phyloP scores from a whole-genome alignment of 78 protist species.

The Ministeria vibrans region DNA sequence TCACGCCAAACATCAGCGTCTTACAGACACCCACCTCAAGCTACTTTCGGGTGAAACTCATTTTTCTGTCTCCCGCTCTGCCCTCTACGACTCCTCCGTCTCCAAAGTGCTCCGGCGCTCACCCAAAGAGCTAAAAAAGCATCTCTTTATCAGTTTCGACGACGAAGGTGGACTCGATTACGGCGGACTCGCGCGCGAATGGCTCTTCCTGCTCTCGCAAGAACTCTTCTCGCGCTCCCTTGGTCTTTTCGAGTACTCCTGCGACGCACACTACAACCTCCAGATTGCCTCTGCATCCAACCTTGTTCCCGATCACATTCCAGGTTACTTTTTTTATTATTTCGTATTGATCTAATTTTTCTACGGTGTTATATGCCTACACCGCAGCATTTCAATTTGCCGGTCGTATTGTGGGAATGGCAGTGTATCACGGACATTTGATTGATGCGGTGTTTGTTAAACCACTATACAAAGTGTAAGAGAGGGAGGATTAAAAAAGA shows the following conservation, averaged over 20 bases:
- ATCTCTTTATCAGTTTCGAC: conserved; percentile 7
- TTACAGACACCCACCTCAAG: background rate
- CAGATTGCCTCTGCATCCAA: background rate
- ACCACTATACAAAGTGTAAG: background rate
- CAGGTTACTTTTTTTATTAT: too few species aligned
- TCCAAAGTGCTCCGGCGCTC: background rate
- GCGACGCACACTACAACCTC: background rate
- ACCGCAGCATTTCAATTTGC: background rate
- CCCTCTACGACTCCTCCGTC: background rate
- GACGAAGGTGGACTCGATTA: conserved; percentile 25
- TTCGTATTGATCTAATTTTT: too few species aligned
- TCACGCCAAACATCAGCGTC: background rate
- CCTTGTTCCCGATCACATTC: background rate
- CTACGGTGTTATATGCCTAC: too few species aligned
- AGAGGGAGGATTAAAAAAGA: too few species aligned
- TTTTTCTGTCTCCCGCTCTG: background rate
- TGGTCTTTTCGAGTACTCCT: conserved; percentile 22
- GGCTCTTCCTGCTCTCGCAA: conserved; percentile 26
- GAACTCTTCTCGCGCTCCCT: conserved; percentile 3
- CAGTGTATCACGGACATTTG: conserved; percentile 8
- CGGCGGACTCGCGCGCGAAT: conserved; percentile 30
- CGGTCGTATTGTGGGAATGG: conserved; percentile 11
- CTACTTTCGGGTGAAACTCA: background rate
- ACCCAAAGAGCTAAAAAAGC: conserved; percentile 4
- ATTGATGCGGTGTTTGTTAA: conserved; percentile 20